phyloP scores from a whole-genome alignment of 78 protist species.

The Salpingoeca rosetta region DNA sequence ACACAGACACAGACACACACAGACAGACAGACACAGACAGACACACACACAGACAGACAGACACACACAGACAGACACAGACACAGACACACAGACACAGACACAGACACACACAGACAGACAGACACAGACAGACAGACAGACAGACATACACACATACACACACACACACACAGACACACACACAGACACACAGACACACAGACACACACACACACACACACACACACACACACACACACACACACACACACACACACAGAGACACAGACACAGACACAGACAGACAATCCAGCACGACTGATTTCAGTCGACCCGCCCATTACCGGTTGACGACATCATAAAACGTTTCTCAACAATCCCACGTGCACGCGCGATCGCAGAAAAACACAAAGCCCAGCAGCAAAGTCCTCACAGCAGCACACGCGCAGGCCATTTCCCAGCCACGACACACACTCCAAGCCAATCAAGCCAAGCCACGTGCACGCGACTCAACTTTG shows the following conservation, averaged over 20 bases:
- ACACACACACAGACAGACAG: constrained; percentile 1
- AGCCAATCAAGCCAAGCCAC: too few relatives aligned
- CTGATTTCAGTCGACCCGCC: background rate
- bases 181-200: background rate
- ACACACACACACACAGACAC: background rate
- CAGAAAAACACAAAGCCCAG: too few relatives aligned
- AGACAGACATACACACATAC: background rate
- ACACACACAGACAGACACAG: background rate
- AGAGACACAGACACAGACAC: background rate
- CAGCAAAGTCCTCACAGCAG: too few relatives aligned
- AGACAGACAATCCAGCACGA: background rate
- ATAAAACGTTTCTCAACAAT: too few relatives aligned
- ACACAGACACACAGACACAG: background rate
- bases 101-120: constrained; percentile 5
- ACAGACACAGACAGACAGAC: background rate
- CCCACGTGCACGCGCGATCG: too few relatives aligned
- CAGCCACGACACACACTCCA: too few relatives aligned
- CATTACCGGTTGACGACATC: constrained; percentile 8
- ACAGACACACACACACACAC: background rate
- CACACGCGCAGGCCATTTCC: too few relatives aligned
- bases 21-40: too few relatives aligned
- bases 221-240: background rate
- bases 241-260: background rate
- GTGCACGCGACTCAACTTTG: background rate
- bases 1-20: too few relatives aligned